Percentiles rank a stretch among this genome's conserved stretches.
phyloP scores from a whole-genome alignment of 2,329 filamentous ascomycete genomes.

The Colletotrichum eremochloae region DNA sequence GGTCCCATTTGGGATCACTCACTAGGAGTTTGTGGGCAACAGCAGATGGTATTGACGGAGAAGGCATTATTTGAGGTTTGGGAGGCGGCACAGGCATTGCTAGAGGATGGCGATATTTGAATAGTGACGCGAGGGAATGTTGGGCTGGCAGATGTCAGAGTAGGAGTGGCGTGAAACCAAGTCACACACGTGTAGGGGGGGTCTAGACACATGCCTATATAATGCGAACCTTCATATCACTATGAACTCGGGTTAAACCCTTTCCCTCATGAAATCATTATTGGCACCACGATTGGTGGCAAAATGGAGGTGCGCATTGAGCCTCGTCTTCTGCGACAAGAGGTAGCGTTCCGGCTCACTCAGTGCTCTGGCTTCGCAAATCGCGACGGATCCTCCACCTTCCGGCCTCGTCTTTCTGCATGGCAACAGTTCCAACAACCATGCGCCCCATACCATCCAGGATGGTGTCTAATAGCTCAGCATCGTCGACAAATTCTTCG shows the following conservation, averaged over 20 bases:
- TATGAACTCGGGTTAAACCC: not conserved
- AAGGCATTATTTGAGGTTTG: slow-evolving; percentile 48
- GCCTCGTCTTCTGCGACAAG: not conserved
- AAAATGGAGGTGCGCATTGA: not conserved
- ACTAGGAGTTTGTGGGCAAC: not conserved
- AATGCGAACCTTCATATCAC: slow-evolving; percentile 4
- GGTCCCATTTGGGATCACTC: not conserved
- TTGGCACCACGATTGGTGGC: not conserved
- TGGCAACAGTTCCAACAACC: slow-evolving; percentile 47
- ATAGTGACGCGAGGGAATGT: slow-evolving; percentile 10
- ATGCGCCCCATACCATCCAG: slow-evolving; percentile 54
- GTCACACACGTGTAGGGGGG: not conserved
- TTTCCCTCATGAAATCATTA: not conserved
- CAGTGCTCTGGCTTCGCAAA: slow-evolving; percentile 7
- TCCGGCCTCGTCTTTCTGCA: slow-evolving; percentile 55
- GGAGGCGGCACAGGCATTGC: slow-evolving; percentile 50
- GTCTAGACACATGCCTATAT: not conserved
- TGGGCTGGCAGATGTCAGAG: slow-evolving; percentile 24
- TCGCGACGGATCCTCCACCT: slow-evolving; percentile 55
- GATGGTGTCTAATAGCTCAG: slow-evolving; percentile 51
- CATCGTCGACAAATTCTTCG: slow-evolving; percentile 45
- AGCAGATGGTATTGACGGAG: slow-evolving; percentile 20
- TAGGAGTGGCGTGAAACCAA: not conserved
- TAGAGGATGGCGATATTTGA: slow-evolving; percentile 45
- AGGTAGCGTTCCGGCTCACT: not conserved